These are phyloP conservation scores for Aureobasidium zeae DNA, from an alignment of 2,329 filamentous ascomycete species.

Conservation along the genomic window DNA sequence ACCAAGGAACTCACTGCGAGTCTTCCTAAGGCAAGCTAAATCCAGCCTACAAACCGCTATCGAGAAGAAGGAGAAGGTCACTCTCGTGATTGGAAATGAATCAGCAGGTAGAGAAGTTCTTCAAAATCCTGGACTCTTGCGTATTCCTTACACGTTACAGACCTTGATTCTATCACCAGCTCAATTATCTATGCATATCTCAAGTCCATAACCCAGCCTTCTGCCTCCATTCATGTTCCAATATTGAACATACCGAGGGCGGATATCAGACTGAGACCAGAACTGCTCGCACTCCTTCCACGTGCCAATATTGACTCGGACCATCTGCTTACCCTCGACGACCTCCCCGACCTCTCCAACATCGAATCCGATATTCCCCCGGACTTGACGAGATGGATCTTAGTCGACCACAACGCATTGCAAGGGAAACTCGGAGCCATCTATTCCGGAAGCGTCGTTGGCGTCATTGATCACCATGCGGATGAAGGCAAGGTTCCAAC, in stretches of 20 bases:
- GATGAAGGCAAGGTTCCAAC: constrained; percentile 53
- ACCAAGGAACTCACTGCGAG: constrained; percentile 38
- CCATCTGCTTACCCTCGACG: constrained; percentile 58
- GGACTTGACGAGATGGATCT: constrained; percentile 56
- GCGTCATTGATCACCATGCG: constrained; percentile 70
- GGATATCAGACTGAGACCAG: constrained; percentile 63
- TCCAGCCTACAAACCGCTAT: constrained; percentile 33
- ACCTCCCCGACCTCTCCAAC: constrained; percentile 46
- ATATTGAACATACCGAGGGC: constrained; percentile 59
- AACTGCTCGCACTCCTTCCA: constrained; percentile 57
- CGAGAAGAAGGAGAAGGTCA: constrained; percentile 33
- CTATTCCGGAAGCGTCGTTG: constrained; percentile 48
- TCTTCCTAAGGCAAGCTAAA: constrained; percentile 40
- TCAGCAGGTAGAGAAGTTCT: constrained; percentile 33
- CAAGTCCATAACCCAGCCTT: constrained; percentile 37
- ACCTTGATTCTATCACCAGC: constrained; percentile 72
- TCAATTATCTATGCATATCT: constrained; percentile 67
- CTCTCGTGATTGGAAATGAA: constrained; percentile 46
- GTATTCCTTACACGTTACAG: constrained; percentile 43
- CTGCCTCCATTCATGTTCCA: constrained; percentile 54
- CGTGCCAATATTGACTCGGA: constrained; percentile 49
- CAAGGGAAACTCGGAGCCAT: constrained; percentile 50
- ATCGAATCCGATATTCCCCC: constrained; percentile 39
- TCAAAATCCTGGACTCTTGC: constrained; percentile 23
- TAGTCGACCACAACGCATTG: constrained; percentile 72